Evolutionary conservation across 2,329 filamentous ascomycete genomes (phyloP), one percentile per base, ranked within the genome.

Genomic region (Colletotrichum eremochloae): DNA sequence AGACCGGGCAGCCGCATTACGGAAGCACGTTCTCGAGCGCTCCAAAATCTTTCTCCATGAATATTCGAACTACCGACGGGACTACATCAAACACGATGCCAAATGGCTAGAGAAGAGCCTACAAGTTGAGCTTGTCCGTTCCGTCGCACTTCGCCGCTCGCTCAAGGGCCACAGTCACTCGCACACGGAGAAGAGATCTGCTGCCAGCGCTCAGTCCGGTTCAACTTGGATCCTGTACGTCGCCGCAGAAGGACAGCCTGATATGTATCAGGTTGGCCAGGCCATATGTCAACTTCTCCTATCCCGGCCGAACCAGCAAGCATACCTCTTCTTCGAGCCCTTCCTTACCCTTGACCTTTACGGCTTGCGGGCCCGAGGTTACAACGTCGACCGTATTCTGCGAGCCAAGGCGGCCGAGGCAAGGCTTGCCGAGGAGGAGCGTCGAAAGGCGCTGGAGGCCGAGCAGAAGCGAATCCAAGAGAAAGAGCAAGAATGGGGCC

Each of bases 341-440:
- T 92, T 99, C 74, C 84, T 99, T 48, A 96, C 93, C 70, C 91
- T 96, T 11, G 94, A 96, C 76, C 86, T 99, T 33, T 89, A 93
- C 58, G 92, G 95, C 63, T 84, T 99, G 52, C 92, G 94, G 77
- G 91, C 91, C 72, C 94, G 96, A 75, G 96, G 96, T 1, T 98
- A 98, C 85, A 98, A 99, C 76, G 96, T 99, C 50, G 94, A 98
- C 78, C 92, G 96, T 62, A 98, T 99, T 74, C 86, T 99, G 31
- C 90, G 94, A 48, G 92, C 92, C 66, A 97, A 97, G 83, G 94
- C 93, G 29, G 93, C 94, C 2, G 95, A 98, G 81, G 94, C 94
- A 7, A 90, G 94, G 64, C 91, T 98, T 75, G 95, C 94, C 0
- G 95, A 98, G 78, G 93, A 93, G 77, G 91, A 94, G 79, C 89